phyloP scores from a whole-genome alignment of 306 rosid genomes.

The Quercus mongolica region DNA sequence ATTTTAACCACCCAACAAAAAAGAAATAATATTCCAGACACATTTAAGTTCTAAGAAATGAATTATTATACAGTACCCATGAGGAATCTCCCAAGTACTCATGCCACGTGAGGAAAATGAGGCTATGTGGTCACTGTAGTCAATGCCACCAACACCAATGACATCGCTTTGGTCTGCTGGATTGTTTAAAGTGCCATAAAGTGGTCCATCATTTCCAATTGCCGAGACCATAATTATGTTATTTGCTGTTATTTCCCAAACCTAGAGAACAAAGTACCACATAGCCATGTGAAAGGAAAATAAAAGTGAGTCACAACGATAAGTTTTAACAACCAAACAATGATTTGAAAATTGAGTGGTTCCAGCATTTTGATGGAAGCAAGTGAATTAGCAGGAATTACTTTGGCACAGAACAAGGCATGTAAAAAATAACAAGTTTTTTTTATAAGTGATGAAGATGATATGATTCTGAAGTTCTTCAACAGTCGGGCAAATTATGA shows the following conservation, averaged over 20 bases:
- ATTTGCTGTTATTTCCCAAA: conserved; percentile 97
- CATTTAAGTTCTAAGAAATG: not conserved
- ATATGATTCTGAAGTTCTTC: not conserved
- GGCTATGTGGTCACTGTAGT: conserved; percentile 97
- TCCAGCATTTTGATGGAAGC: not conserved
- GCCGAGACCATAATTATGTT: conserved; percentile 98
- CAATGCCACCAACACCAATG: conserved; percentile 98
- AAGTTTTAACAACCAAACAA: not conserved
- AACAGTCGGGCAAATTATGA: not conserved
- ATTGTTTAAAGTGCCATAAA: conserved; percentile 93
- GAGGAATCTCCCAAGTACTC: conserved; percentile 99
- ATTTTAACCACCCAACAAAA: not conserved
- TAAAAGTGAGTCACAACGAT: not conserved
- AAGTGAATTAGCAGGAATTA: not conserved
- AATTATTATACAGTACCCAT: conserved; percentile 56
- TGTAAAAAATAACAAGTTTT: not conserved
- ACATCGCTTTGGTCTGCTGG: conserved; percentile 98
- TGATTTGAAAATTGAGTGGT: not conserved
- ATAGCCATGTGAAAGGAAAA: conserved; percentile 18
- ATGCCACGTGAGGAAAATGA: conserved; percentile 98
- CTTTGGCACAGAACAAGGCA: not conserved
- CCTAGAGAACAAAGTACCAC: conserved; percentile 51
- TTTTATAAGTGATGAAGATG: not conserved
- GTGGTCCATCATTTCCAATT: conserved; percentile 98
- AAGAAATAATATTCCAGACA: not conserved